A percentile compares a stretch with the other conserved stretches of the same genome.
phyloP scores from a whole-genome alignment of 2,329 filamentous ascomycete species.

The Clarireedia sp. region DNA sequence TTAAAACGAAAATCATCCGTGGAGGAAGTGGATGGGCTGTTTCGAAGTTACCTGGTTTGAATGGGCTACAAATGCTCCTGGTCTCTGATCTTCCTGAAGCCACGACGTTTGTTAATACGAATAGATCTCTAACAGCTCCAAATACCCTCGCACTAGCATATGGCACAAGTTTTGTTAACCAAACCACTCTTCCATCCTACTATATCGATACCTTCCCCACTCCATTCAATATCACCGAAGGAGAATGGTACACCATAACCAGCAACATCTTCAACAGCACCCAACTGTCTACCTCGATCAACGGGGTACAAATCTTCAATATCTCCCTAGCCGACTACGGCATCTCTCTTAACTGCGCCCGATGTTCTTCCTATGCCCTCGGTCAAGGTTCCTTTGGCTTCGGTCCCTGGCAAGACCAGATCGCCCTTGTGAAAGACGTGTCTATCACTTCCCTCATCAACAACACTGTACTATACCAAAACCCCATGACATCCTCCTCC shows the following conservation, averaged over 20 bases:
- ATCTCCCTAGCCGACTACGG: background rate
- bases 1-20: too few relatives aligned
- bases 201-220: background rate
- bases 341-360: too few relatives aligned
- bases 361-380: constrained; percentile 1
- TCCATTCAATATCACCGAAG: background rate
- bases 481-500: constrained; percentile 22
- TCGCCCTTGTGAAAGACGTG: constrained; percentile 32
- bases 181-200: background rate
- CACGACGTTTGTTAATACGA: background rate
- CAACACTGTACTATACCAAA: constrained; percentile 29
- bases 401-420: constrained; percentile 35
- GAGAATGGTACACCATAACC: background rate
- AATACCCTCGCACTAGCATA: background rate
- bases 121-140: background rate
- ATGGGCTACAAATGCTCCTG: background rate
- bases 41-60: too few relatives aligned
- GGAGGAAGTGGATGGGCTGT: too few relatives aligned
- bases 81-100: background rate
- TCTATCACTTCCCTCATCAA: constrained; percentile 24
- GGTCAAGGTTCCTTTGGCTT: constrained; percentile 33
- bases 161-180: background rate
- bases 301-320: constrained; percentile 19
- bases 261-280: constrained; percentile 23
- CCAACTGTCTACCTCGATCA: constrained; percentile 27